These are phyloP conservation scores for Blepharisma japonicum DNA, from an alignment of 73 alveolate genomes.

Conservation along the genomic window DNA sequence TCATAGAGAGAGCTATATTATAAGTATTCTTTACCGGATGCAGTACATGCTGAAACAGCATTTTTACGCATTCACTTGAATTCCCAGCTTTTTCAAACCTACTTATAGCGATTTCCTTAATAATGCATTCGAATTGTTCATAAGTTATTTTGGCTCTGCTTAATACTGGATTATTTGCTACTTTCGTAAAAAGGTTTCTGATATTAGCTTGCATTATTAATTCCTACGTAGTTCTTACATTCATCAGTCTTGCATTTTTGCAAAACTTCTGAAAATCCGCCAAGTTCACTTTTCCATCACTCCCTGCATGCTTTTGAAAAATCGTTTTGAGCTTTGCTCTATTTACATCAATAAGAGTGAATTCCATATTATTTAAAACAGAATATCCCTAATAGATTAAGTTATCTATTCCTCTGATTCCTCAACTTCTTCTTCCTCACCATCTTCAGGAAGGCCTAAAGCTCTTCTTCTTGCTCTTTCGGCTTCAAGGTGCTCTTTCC, in stretches of 20 bases:
- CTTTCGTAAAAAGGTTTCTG: neutral
- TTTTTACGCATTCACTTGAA: too few species aligned
- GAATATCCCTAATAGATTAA: too few species aligned
- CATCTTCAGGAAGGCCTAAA: slow-evolving; percentile 16
- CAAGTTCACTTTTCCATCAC: neutral
- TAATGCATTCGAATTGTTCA: too few species aligned
- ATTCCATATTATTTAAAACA: neutral
- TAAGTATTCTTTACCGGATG: too few species aligned
- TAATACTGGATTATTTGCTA: neutral
- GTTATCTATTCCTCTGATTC: too few species aligned
- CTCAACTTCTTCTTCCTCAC: slow-evolving; percentile 2
- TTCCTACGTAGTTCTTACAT: neutral
- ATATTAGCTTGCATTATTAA: neutral
- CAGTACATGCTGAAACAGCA: too few species aligned
- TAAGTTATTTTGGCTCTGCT: too few species aligned
- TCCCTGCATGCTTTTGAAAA: neutral
- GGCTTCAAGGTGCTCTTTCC: slow-evolving; percentile 13
- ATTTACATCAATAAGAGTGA: neutral
- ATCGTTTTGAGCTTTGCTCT: slow-evolving; percentile 17
- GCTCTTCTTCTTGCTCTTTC: slow-evolving; percentile 29
- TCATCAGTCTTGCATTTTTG: neutral
- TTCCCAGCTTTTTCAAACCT: too few species aligned
- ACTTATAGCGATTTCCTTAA: too few species aligned
- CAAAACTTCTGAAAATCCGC: slow-evolving; percentile 20
- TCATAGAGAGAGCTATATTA: too few species aligned